Conservation (phyloP, 2,329 filamentous ascomycete species). For the Penicillium sp. region DNA sequence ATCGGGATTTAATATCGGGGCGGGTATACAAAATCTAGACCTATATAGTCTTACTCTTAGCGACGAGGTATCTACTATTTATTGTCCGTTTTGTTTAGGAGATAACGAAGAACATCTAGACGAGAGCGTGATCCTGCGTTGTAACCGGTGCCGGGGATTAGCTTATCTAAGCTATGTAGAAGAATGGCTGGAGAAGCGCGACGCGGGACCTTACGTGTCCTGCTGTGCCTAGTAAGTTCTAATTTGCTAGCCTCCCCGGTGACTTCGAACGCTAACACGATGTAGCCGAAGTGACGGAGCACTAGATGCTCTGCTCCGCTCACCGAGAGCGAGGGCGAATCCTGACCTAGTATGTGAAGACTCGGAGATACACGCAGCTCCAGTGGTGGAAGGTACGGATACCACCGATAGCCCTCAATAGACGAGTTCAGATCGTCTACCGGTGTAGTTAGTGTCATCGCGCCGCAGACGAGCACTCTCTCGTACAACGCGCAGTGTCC, state of each 20-base stretch:
- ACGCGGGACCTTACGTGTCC: not conserved
- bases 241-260: too few relatives aligned
- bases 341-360: not conserved
- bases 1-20: too few relatives aligned
- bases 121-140: not conserved
- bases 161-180: not conserved
- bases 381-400: not conserved
- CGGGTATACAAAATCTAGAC: too few relatives aligned
- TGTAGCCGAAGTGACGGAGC: not conserved
- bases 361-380: not conserved
- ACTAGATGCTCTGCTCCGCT: not conserved
- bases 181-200: not conserved
- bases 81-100: not conserved
- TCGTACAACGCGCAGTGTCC: not conserved
- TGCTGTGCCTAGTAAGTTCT: too few relatives aligned
- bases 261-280: too few relatives aligned
- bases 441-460: too few relatives aligned
- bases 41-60: not conserved
- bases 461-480: not conserved
- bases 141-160: not conserved
- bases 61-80: not conserved
- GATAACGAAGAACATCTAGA: not conserved
- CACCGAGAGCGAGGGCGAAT: not conserved
- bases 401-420: not conserved
- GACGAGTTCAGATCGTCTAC: not conserved